Base-by-base conservation (phyloP, 2,329 filamentous ascomycete species). In the Colletotrichum somersetense region DNA sequence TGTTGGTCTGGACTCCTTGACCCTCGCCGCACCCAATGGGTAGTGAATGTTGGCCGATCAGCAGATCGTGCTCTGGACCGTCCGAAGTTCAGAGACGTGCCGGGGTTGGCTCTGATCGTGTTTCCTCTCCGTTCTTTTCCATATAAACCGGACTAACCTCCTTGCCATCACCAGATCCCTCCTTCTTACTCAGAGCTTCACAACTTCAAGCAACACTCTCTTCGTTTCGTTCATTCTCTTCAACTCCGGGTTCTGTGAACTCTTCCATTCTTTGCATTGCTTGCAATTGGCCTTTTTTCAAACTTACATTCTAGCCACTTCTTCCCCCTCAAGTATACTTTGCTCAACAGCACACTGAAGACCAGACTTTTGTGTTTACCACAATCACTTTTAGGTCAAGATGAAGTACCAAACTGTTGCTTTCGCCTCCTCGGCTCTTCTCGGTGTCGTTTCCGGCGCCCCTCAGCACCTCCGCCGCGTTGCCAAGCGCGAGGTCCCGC, bases 401-500 rank as follows among this genome's bases (percentile, higher is more conserved):
- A 75, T 75, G 74, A 75, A 75, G 69, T 75, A 67, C 55, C 67
- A 75, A 59, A 35, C 66, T 50, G 46, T 73, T 53, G 63, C 69
- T 53, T 56, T 70, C 23, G 70, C 66, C 59, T 44, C 61, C 16
- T 73, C 68, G 16, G 62, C 74, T 56, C 62, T 74, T 6, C 23
- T 73, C 59, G 73, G 69, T 33, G 40, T 71, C 20, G 67, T 67
- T 46, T 42, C 50, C 20, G 59, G 67, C 18, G 46, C 62, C 16
- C 33, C 74, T 8, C 57, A 67, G 55, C 65, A 67, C 44, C 66
- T 23, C 2, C 68, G 62, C 26, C 71, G 85, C 40, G 58, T 74
- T 50, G n/a, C 35, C 44, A 74, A 74, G 71, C 73, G 73, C 14
- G 71, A 88, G 77, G 85, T 88, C 67, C 87, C 86, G 42, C 85